Percentiles rank a stretch among this genome's conserved stretches.
Evolutionary conservation across 495 filamentous ascomycete species (phyloP).

Genomic region (Podospora tetraspora): DNA sequence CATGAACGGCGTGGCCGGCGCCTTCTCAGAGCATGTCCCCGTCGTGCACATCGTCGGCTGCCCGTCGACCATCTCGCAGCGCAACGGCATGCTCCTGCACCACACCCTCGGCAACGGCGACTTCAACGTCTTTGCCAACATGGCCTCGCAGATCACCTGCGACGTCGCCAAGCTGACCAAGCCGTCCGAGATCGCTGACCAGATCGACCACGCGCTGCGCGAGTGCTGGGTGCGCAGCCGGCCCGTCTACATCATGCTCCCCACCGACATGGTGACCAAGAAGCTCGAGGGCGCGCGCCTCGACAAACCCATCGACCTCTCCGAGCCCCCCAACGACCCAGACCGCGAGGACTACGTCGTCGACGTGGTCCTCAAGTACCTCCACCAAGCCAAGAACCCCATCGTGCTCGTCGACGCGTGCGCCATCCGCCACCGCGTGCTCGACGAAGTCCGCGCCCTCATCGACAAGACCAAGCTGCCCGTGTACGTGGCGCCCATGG

Average conservation of each 20-base stretch:
- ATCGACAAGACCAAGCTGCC: conserved; percentile 71
- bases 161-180: conserved; percentile 64
- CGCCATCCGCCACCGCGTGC: conserved; percentile 70
- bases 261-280: conserved; percentile 77
- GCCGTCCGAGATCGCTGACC: conserved; percentile 58
- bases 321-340: conserved; percentile 56
- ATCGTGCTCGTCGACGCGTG: conserved; percentile 89
- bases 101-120: conserved; percentile 92
- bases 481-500: conserved; percentile 86
- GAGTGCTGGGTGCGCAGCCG: conserved; percentile 71
- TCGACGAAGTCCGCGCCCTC: conserved; percentile 73
- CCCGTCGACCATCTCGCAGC: conserved; percentile 55
- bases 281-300: conserved; percentile 71
- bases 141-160: conserved; percentile 68
- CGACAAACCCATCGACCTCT: conserved; percentile 60
- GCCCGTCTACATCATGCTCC: conserved; percentile 81
- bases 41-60: conserved; percentile 79
- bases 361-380: conserved; percentile 68
- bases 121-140: conserved; percentile 77
- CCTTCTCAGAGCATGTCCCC: conserved; percentile 69
- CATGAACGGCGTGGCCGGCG: conserved; percentile 65
- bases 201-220: conserved; percentile 75
- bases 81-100: conserved; percentile 67
- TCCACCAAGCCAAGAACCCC: conserved; percentile 70
- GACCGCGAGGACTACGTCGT: conserved; percentile 82